Percentiles rank a stretch among this genome's conserved stretches.
Evolutionary conservation across 2,329 filamentous ascomycete species (phyloP).

Genomic region (Colletotrichum navitas): DNA sequence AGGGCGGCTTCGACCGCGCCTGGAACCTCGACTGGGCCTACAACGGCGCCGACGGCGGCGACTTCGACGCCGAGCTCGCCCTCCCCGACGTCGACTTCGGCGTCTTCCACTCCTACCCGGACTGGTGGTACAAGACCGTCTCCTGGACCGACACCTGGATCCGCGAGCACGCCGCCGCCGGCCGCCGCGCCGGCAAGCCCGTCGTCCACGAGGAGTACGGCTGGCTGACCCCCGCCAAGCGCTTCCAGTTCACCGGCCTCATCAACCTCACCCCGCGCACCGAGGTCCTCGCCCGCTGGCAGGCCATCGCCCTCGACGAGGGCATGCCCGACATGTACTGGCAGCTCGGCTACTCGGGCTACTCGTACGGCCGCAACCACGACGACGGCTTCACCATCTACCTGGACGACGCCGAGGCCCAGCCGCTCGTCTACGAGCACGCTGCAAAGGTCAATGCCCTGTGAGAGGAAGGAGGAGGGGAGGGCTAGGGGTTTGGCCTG

Average conservation of each 20-base stretch:
- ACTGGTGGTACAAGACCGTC: slow-evolving; percentile 66
- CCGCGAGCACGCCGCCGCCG: slow-evolving; percentile 62
- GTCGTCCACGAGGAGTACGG: slow-evolving; percentile 69
- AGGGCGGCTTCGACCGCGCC: slow-evolving; percentile 67
- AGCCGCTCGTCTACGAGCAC: slow-evolving; percentile 59
- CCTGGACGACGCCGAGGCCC: slow-evolving; percentile 62
- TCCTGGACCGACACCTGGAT: slow-evolving; percentile 68
- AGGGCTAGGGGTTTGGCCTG: too few relatives aligned
- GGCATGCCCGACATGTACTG: slow-evolving; percentile 67
- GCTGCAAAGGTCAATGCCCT: slow-evolving; percentile 54
- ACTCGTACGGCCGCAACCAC: slow-evolving; percentile 66
- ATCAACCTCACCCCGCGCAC: slow-evolving; percentile 58
- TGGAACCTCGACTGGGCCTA: slow-evolving; percentile 58
- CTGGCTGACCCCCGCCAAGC: slow-evolving; percentile 63
- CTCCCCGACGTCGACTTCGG: slow-evolving; percentile 66
- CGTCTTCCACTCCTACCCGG: slow-evolving; percentile 67
- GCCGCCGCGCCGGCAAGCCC: slow-evolving; percentile 60
- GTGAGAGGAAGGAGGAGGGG: neutral
- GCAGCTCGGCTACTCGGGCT: slow-evolving; percentile 66
- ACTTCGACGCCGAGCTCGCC: slow-evolving; percentile 64
- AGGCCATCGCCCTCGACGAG: slow-evolving; percentile 60
- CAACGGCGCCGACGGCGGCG: slow-evolving; percentile 63
- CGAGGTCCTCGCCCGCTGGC: slow-evolving; percentile 63
- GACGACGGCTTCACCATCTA: slow-evolving; percentile 70
- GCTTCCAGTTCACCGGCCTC: slow-evolving; percentile 59